A percentile compares a stretch with the other conserved stretches of the same genome.
Conservation (phyloP, 2,329 filamentous ascomycete species). For the Penicillium brevicompactum region DNA sequence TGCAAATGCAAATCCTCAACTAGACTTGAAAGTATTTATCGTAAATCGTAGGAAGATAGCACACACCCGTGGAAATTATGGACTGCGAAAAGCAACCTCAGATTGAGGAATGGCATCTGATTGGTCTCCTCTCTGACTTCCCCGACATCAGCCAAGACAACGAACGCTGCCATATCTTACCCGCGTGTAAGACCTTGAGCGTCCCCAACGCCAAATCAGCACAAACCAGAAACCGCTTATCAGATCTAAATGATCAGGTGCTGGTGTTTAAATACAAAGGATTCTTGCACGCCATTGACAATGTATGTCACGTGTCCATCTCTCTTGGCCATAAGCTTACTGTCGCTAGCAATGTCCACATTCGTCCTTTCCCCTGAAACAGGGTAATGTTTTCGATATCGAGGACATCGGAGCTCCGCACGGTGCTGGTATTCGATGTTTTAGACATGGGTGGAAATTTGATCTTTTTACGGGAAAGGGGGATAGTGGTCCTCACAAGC, state of each 20-base stretch:
- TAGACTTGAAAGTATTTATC: background rate
- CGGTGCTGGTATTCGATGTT: constrained; percentile 63
- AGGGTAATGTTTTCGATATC: constrained; percentile 64
- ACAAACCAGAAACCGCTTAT: constrained; percentile 31
- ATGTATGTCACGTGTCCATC: constrained; percentile 46
- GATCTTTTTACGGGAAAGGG: constrained; percentile 62
- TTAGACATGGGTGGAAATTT: constrained; percentile 69
- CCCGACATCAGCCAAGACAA: constrained; percentile 11
- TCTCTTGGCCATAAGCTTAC: background rate
- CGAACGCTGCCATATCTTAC: constrained; percentile 5
- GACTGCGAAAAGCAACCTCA: background rate
- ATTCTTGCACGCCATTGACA: constrained; percentile 64
- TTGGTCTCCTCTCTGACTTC: constrained; percentile 7
- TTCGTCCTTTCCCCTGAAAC: constrained; percentile 63
- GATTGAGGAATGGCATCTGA: constrained; percentile 3
- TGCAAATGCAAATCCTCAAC: background rate
- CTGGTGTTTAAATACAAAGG: constrained; percentile 64
- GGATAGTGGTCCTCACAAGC: constrained; percentile 60
- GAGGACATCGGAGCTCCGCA: constrained; percentile 57
- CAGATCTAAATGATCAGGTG: constrained; percentile 57
- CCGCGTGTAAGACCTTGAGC: constrained; percentile 9
- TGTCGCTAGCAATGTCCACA: constrained; percentile 61
- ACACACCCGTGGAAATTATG: background rate
- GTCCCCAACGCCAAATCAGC: constrained; percentile 1
- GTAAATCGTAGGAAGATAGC: background rate